Conservation (phyloP, 805 yeast genomes). For the Phaffomyces opuntiae region DNA sequence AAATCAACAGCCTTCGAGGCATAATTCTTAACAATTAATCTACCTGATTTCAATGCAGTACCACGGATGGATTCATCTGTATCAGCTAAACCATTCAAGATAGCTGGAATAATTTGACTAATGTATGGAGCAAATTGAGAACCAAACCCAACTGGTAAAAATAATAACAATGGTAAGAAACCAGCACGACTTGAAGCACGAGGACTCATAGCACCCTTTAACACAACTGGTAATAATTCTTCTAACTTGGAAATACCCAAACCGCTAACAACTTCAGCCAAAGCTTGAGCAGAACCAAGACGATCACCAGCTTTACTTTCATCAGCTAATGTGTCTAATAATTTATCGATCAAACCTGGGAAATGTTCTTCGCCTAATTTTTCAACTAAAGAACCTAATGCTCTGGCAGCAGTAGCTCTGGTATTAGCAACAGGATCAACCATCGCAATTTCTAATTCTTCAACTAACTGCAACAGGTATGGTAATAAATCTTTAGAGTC, state of each 20-base stretch:
- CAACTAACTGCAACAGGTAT: constrained; percentile 68
- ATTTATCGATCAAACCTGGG: constrained; percentile 83
- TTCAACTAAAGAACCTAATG: constrained; percentile 92
- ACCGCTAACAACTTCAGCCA: constrained; percentile 90
- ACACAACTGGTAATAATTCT: constrained; percentile 75
- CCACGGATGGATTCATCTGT: constrained; percentile 80
- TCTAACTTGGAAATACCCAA: constrained; percentile 84
- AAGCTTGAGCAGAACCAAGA: constrained; percentile 94
- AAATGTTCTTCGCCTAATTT: constrained; percentile 93
- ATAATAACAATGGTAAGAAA: constrained; percentile 81
- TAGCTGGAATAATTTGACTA: constrained; percentile 81
- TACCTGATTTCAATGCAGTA: constrained; percentile 85
- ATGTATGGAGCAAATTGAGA: constrained; percentile 86
- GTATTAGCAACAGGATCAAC: constrained; percentile 98
- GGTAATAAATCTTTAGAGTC: constrained; percentile 83
- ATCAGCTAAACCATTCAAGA: constrained; percentile 88
- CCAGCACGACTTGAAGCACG: constrained; percentile 80
- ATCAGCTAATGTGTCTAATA: constrained; percentile 70
- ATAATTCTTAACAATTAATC: constrained; percentile 83
- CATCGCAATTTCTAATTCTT: constrained; percentile 88
- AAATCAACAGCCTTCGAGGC: constrained; percentile 91
- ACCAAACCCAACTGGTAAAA: constrained; percentile 92
- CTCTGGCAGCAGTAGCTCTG: constrained; percentile 95
- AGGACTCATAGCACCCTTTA: constrained; percentile 62
- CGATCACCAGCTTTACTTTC: constrained; percentile 81